phyloP scores from a whole-genome alignment of 768 basidiomycete genomes.

The Kwoniella shandongensis region DNA sequence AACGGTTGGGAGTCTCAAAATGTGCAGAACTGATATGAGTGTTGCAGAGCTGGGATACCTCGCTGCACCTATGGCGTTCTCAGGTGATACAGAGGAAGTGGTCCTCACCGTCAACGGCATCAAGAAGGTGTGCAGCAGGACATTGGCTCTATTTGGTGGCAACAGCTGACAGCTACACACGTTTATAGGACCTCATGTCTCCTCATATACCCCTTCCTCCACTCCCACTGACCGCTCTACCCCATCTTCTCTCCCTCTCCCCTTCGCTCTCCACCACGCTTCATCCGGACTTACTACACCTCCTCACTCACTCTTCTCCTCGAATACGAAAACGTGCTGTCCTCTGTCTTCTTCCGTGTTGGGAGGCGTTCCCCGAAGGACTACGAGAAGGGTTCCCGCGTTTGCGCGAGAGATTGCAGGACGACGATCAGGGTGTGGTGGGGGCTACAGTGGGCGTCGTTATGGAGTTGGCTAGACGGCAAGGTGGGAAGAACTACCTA shows the following conservation, averaged over 20 bases:
- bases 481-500: slow-evolving; percentile 75
- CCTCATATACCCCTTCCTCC: slow-evolving; percentile 42
- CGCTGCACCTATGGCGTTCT: slow-evolving; percentile 85
- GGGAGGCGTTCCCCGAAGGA: slow-evolving; percentile 79
- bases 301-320: slow-evolving; percentile 36
- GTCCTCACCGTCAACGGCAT: slow-evolving; percentile 87
- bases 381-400: slow-evolving; percentile 65
- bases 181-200: slow-evolving; percentile 38
- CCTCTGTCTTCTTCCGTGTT: slow-evolving; percentile 74
- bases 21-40: neutral
- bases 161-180: neutral
- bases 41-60: slow-evolving; percentile 80
- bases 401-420: slow-evolving; percentile 61
- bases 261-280: slow-evolving; percentile 64
- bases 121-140: slow-evolving; percentile 39
- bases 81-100: slow-evolving; percentile 90
- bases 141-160: neutral
- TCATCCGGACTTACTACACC: slow-evolving; percentile 79
- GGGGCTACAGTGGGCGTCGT: slow-evolving; percentile 90
- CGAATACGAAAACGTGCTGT: slow-evolving; percentile 84
- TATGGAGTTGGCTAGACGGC: slow-evolving; percentile 79
- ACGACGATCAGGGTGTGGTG: slow-evolving; percentile 73
- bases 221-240: slow-evolving; percentile 50
- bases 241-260: slow-evolving; percentile 40
- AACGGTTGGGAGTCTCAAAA: neutral